phyloP scores from a whole-genome alignment of 768 basidiomycete species.

The Leccinum subtestaceum region DNA sequence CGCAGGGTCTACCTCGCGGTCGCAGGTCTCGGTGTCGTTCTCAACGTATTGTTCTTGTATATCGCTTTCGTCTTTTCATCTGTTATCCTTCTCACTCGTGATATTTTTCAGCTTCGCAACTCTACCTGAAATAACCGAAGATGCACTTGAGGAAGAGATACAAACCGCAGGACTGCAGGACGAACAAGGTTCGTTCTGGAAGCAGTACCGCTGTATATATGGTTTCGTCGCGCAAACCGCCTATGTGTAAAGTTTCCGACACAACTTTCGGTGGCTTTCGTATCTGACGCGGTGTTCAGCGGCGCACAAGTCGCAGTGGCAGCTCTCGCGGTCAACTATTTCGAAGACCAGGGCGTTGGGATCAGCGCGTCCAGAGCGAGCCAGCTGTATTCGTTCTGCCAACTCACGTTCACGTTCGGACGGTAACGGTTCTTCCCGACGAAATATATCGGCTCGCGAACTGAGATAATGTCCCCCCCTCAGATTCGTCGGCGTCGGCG shows the following conservation, averaged over 20 bases:
- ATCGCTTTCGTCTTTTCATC: constrained; percentile 18
- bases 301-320: constrained; percentile 69
- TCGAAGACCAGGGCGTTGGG: constrained; percentile 59
- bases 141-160: constrained; percentile 53
- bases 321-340: constrained; percentile 66
- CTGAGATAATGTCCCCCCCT: background rate
- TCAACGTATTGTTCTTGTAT: constrained; percentile 66
- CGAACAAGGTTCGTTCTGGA: constrained; percentile 58
- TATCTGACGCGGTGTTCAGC: constrained; percentile 25
- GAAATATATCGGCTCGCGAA: background rate
- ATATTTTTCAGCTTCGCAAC: constrained; percentile 49
- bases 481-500: constrained; percentile 58
- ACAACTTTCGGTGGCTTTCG: background rate
- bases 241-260: constrained; percentile 46
- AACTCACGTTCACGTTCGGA: constrained; percentile 64
- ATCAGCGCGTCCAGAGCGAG: constrained; percentile 52
- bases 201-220: constrained; percentile 67
- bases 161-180: constrained; percentile 38
- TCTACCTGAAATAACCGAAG: constrained; percentile 70
- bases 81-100: background rate
- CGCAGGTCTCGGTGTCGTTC: constrained; percentile 55
- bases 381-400: constrained; percentile 67
- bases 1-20: constrained; percentile 64
- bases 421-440: constrained; percentile 36
- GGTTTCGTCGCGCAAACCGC: constrained; percentile 72